Evolutionary conservation across 306 rosid genomes (phyloP).

Genomic region (Pueraria montana): DNA sequence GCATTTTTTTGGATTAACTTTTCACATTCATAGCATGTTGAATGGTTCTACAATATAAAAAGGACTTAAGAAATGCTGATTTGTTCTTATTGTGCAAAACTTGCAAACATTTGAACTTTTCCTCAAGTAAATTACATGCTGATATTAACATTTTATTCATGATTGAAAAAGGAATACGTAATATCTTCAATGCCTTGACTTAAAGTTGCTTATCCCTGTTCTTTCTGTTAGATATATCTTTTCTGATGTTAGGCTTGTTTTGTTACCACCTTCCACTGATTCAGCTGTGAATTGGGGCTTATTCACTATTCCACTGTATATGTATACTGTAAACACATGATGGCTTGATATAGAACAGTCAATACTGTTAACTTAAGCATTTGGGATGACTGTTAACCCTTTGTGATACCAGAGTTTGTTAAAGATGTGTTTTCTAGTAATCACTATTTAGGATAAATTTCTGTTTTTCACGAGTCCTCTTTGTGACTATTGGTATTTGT

Average conservation of each 20-base stretch:
- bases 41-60: conserved; percentile 25
- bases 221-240: neutral
- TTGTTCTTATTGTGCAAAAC: conserved; percentile 27
- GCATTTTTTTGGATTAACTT: conserved; percentile 32
- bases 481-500: conserved; percentile 33
- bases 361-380: neutral
- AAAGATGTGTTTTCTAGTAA: neutral
- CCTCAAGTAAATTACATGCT: conserved; percentile 34
- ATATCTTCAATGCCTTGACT: conserved; percentile 23
- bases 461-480: conserved; percentile 23
- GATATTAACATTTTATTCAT: conserved; percentile 18
- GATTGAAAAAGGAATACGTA: conserved; percentile 19
- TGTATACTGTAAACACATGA: neutral
- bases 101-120: conserved; percentile 11
- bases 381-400: conserved; percentile 4
- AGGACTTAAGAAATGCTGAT: conserved; percentile 15
- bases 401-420: neutral
- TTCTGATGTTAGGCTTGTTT: conserved; percentile 3
- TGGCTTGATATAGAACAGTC: conserved; percentile 15
- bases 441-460: neutral
- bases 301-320: neutral
- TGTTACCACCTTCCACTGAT: neutral
- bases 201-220: neutral
- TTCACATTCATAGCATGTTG: neutral
- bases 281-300: conserved; percentile 10